phyloP scores from a whole-genome alignment of 768 basidiomycete species.

The Rhizopogon vesiculosus region DNA sequence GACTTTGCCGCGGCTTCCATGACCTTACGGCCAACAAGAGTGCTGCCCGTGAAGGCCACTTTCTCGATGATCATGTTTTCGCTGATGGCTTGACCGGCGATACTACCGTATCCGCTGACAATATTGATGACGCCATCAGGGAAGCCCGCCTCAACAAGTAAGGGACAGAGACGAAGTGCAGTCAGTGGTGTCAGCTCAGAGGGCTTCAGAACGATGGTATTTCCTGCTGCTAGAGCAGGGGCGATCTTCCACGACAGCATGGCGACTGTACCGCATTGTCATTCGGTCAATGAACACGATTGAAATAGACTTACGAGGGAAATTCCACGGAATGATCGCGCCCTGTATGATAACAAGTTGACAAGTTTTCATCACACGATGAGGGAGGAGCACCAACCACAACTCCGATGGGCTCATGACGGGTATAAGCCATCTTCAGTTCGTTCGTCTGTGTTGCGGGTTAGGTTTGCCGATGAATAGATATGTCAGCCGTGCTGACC shows the following conservation, averaged over 20 bases:
- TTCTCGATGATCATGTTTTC: constrained; percentile 57
- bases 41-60: constrained; percentile 73
- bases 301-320: constrained; percentile 29
- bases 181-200: constrained; percentile 63
- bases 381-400: constrained; percentile 20
- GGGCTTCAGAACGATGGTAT: constrained; percentile 58
- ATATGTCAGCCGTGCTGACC: neutral
- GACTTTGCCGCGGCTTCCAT: constrained; percentile 57
- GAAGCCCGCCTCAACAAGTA: constrained; percentile 55
- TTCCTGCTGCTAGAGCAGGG: constrained; percentile 61
- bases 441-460: constrained; percentile 38
- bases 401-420: constrained; percentile 65
- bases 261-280: neutral
- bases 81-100: constrained; percentile 53
- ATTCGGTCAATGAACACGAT: neutral
- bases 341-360: constrained; percentile 18
- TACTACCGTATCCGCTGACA: constrained; percentile 48
- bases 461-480: neutral
- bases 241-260: constrained; percentile 37
- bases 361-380: constrained; percentile 8
- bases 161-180: constrained; percentile 39
- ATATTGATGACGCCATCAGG: constrained; percentile 62
- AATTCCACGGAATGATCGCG: constrained; percentile 69
- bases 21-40: constrained; percentile 57
- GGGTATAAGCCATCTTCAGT: constrained; percentile 58